Evolutionary conservation across 2,329 filamentous ascomycete genomes (phyloP).

Genomic region (Colletotrichum sp.): DNA sequence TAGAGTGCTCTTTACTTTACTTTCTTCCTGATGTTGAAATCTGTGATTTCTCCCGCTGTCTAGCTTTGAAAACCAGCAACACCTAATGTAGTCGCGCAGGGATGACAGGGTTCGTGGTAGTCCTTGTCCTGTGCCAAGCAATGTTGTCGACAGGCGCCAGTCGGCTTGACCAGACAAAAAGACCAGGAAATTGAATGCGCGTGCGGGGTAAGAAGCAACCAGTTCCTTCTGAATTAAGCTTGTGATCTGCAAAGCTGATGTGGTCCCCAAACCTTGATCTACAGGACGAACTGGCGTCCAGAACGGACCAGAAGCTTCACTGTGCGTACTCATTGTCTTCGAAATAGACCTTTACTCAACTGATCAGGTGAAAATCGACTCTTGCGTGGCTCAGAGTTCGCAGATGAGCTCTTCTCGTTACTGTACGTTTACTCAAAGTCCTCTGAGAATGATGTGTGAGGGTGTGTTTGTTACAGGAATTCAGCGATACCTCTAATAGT

Average conservation of each 20-base stretch:
- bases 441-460: not conserved
- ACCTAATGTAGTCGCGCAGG: not conserved
- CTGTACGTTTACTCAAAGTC: fast-evolving
- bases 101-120: not conserved
- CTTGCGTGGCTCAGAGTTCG: too few relatives aligned
- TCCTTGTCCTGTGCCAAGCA: not conserved
- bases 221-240: not conserved
- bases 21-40: not conserved
- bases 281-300: not conserved
- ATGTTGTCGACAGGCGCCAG: not conserved
- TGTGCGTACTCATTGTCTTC: not conserved
- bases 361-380: not conserved
- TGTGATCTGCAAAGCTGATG: not conserved
- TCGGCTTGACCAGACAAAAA: not conserved
- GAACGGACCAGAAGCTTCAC: not conserved
- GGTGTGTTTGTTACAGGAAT: too few relatives aligned
- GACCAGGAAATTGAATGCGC: not conserved
- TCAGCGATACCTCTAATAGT: too few relatives aligned
- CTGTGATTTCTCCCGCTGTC: fast-evolving
- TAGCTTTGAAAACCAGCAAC: not conserved
- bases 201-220: not conserved
- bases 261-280: not conserved
- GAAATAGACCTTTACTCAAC: fast-evolving
- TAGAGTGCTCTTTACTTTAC: fast-evolving
- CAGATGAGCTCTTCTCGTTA: not conserved